Evolutionary conservation across 495 filamentous ascomycete genomes (phyloP), one percentile per base, ranked within the genome.

Genomic region (Trichoderma orchidacearum): DNA sequence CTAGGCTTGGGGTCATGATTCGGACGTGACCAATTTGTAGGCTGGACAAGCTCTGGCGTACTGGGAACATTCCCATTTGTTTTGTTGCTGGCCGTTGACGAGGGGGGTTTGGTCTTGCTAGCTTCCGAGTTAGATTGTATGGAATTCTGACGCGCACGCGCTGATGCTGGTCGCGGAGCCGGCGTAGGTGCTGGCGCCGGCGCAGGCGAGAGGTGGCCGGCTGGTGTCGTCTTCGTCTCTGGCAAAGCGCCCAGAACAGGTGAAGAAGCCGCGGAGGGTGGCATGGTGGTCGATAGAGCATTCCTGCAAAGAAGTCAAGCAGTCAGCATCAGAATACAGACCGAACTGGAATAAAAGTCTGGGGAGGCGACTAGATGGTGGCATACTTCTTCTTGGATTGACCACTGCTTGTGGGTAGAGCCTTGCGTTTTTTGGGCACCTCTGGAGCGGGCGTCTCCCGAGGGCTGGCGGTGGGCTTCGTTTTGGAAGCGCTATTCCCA

Each of bases 341-440:
- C 12, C 35, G 12, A 15, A 31, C 3, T 15, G 48, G 23, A 13
- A 35, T 48, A 48, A 56, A 45, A 48, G 51, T 21, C 48, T 30
- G 32, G 56, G 21, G 21, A 9, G 7, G 18, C 23, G 21, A 23
- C 7, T 7, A 48, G 38, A 23, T 9, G 13, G 5, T 25, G 38
- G 66, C 80, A 63, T 75, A 86, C 85, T 81, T 88, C 72, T 88
- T 90, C 68, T 87, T 85, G 41, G 80, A 75, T 54, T 77, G 74
- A 38, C 77, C 76, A 35, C 82, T 77, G 13, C 75, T 75, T 3
- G 83, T 80, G 13, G 82, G 80, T 11, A 86, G 80, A 52, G 80
- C 75, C 63, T 86, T 82, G 65, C 87, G 85, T 75, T 88, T 90
- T 62, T 77, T 79, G 3, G 70, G 61, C 31, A 68, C 69, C 55